phyloP scores from a whole-genome alignment of 805 yeast genomes.

The Metschnikowia similis region DNA sequence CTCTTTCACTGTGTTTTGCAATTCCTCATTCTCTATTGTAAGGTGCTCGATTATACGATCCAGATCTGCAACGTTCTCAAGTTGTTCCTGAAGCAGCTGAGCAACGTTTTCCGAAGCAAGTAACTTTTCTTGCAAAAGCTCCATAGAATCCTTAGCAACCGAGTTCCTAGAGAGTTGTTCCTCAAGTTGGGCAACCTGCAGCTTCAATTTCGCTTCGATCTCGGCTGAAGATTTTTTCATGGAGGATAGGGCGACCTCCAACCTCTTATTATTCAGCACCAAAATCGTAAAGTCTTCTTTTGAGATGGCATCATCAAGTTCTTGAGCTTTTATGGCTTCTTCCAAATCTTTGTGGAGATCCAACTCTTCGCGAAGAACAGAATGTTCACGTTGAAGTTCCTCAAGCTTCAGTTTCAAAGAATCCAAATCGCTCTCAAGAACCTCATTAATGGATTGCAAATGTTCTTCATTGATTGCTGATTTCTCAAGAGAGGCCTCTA shows the following conservation, averaged over 20 bases:
- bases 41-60: slow-evolving; percentile 32
- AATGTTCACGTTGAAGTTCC: slow-evolving; percentile 27
- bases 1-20: slow-evolving; percentile 27
- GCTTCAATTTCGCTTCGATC: slow-evolving; percentile 17
- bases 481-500: slow-evolving; percentile 28
- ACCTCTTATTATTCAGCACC: slow-evolving; percentile 29
- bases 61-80: slow-evolving; percentile 34
- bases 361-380: slow-evolving; percentile 32
- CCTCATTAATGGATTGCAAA: slow-evolving; percentile 30
- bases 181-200: slow-evolving; percentile 2
- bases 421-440: slow-evolving; percentile 22
- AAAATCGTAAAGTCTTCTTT: slow-evolving; percentile 20
- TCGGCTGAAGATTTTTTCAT: slow-evolving; percentile 22
- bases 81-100: slow-evolving; percentile 24
- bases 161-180: background rate
- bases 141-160: slow-evolving; percentile 1
- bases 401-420: slow-evolving; percentile 26
- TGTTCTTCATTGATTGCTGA: slow-evolving; percentile 43
- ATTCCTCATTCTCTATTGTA: slow-evolving; percentile 32
- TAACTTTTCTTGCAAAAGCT: slow-evolving; percentile 10
- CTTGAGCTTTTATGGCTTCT: slow-evolving; percentile 22
- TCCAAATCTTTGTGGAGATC: slow-evolving; percentile 36
- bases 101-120: slow-evolving; percentile 22
- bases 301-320: slow-evolving; percentile 11
- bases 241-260: slow-evolving; percentile 41